phyloP scores from a whole-genome alignment of 345 rosid species.

The Garcia nutans region DNA sequence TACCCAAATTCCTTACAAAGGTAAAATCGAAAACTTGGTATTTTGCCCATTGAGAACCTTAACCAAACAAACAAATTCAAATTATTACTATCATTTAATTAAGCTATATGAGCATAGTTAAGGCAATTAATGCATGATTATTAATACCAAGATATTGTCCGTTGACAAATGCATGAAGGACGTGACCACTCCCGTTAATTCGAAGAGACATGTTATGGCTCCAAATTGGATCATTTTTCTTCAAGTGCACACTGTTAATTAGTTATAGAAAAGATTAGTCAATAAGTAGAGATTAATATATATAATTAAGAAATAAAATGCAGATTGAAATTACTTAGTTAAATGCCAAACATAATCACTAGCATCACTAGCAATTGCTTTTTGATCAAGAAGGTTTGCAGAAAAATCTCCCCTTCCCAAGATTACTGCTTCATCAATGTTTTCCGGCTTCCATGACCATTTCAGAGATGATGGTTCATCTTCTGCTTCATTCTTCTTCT shows the following conservation, averaged over 20 bases:
- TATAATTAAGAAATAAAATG: background rate
- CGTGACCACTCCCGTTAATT: constrained; percentile 16
- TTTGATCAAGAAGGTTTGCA: constrained; percentile 20
- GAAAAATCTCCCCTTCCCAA: constrained; percentile 10
- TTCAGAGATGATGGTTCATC: constrained; percentile 30
- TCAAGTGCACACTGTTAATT: constrained; percentile 3
- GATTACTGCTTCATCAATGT: constrained; percentile 12
- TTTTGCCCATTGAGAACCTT: constrained; percentile 21
- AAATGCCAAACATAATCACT: constrained; percentile 30
- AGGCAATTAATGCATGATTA: too few species aligned
- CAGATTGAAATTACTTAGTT: constrained; percentile 8
- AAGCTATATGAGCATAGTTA: too few species aligned
- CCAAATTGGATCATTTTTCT: constrained; percentile 15
- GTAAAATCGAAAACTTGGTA: background rate
- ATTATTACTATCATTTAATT: background rate
- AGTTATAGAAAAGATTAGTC: background rate
- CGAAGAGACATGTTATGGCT: constrained; percentile 6
- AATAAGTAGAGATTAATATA: background rate
- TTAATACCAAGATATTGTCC: constrained; percentile 12
- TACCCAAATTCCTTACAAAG: too few species aligned
- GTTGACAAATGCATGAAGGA: constrained; percentile 23
- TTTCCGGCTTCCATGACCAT: constrained; percentile 69
- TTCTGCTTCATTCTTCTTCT: constrained; percentile 32
- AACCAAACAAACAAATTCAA: too few species aligned
- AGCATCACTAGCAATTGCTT: constrained; percentile 9